phyloP scores from a whole-genome alignment of 352 stramenopile species.

The Phytophthora pini region DNA sequence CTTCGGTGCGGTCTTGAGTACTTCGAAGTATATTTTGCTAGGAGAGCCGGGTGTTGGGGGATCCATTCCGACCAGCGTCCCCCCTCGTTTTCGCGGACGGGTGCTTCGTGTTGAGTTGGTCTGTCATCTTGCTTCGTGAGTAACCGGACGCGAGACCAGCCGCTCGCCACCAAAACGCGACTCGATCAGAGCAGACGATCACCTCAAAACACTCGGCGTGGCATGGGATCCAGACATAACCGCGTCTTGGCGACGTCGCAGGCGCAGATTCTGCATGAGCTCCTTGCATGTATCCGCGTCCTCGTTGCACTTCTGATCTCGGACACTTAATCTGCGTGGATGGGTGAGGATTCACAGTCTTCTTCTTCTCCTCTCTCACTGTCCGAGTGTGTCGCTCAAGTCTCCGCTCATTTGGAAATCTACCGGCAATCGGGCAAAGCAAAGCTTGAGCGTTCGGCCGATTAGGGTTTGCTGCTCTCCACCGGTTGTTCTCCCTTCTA shows the following conservation, averaged over 20 bases:
- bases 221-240: constrained; percentile 36
- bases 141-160: constrained; percentile 12
- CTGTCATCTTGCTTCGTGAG: constrained; percentile 14
- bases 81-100: constrained; percentile 22
- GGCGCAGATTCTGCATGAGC: constrained; percentile 25
- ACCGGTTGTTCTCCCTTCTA: constrained; percentile 19
- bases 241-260: constrained; percentile 23
- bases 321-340: constrained; percentile 14
- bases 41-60: constrained; percentile 15
- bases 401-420: constrained; percentile 29
- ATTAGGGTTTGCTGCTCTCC: constrained; percentile 17
- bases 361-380: constrained; percentile 6
- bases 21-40: neutral
- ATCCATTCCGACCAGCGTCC: constrained; percentile 24
- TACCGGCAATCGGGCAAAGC: constrained; percentile 13
- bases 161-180: constrained; percentile 3
- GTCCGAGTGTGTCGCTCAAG: constrained; percentile 6
- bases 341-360: constrained; percentile 25
- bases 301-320: constrained; percentile 21
- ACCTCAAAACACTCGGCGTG: constrained; percentile 9
- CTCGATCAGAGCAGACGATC: constrained; percentile 6
- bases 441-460: constrained; percentile 8
- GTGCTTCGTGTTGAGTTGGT: constrained; percentile 1
- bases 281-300: constrained; percentile 1
- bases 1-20: neutral